Percentiles rank a stretch among this genome's conserved stretches.
These are phyloP conservation scores for Cyberlindnera veronae DNA, from an alignment of 805 yeast genomes.

Conservation along the genomic window DNA sequence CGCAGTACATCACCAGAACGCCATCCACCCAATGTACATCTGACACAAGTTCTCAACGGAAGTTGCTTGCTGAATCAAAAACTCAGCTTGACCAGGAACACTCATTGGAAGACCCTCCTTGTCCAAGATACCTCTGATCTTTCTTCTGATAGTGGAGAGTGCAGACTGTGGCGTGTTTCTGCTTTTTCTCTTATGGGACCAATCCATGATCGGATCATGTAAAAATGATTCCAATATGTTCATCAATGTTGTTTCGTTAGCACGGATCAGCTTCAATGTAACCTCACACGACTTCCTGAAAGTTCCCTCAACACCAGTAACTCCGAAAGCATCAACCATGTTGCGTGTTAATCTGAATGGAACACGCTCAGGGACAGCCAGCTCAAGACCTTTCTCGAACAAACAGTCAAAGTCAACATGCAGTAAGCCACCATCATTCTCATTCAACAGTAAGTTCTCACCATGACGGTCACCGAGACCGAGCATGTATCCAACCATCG, in stretches of 20 bases:
- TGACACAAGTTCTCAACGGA: constrained; percentile 65
- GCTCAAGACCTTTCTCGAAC: constrained; percentile 75
- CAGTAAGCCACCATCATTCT: constrained; percentile 70
- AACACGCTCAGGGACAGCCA: constrained; percentile 86
- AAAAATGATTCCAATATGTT: constrained; percentile 88
- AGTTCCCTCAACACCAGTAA: constrained; percentile 84
- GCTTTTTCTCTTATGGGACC: constrained; percentile 47
- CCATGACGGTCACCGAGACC: constrained; percentile 97
- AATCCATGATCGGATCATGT: constrained; percentile 87
- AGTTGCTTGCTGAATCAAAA: constrained; percentile 77
- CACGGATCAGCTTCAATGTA: constrained; percentile 66
- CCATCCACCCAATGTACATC: constrained; percentile 95
- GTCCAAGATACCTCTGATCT: constrained; percentile 78
- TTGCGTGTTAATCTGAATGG: constrained; percentile 91
- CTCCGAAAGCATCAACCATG: constrained; percentile 85
- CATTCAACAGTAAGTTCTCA: constrained; percentile 78
- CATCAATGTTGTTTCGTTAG: constrained; percentile 79
- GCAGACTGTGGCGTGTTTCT: constrained; percentile 60
- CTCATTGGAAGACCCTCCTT: constrained; percentile 84
- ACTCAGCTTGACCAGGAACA: constrained; percentile 90
- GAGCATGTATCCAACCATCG: constrained; percentile 89
- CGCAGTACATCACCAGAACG: constrained; percentile 44
- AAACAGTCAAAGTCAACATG: constrained; percentile 98
- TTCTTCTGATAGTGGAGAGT: constrained; percentile 66
- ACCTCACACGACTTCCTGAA: constrained; percentile 86